Evolutionary conservation across 2,329 filamentous ascomycete genomes (phyloP), one percentile per base, ranked within the genome.

Genomic region (Aspergillus pseudotamarii): DNA sequence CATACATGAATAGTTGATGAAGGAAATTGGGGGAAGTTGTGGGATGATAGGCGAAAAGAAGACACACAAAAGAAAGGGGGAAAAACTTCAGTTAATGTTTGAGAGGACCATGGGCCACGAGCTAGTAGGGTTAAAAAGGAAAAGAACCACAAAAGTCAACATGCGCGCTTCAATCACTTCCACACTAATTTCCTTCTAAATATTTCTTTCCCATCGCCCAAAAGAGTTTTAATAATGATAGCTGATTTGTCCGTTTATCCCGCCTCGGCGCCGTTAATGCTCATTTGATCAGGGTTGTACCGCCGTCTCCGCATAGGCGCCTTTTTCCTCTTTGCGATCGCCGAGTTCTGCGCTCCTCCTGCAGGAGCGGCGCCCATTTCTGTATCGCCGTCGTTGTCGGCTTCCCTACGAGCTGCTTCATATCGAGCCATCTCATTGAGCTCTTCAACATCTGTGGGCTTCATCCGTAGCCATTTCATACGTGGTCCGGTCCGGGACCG

Each of bases 381-480:
- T 57, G 69, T 75, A 59, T 81, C 75, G n/a, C 75, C 78, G 50
- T 78, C 76, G 28, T 69, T 67, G 59, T 76, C 75, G 64, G 71
- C 66, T 41, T 78, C 69, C 41, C 74, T 66, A 66, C 75, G 68
- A 57, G 73, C 62, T 50, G 74, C 71, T 59, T 80, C 76, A 64
- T 76, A 78, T 53, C 76, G 72, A 55, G 73, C 68, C 64, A 76
- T 76, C 80, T 99, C 95, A 74, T 99, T 93, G 57, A 98, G 83
- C 71, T 96, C 91, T 50, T 85, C 89, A 60, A 97, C 84, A 73
- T 97, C 88, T 16, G 84, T 83, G 0, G 95, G 95, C 75, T 93
- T 91, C 79, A 91, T 89, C 69, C 95, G 88, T 71, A 99, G 82
- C 95, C 95, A 99, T 76, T 94, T 93, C 95, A 99, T 99, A 65